phyloP scores from a whole-genome alignment of 1,139 yeast species.

The Candida sanyaensis region DNA sequence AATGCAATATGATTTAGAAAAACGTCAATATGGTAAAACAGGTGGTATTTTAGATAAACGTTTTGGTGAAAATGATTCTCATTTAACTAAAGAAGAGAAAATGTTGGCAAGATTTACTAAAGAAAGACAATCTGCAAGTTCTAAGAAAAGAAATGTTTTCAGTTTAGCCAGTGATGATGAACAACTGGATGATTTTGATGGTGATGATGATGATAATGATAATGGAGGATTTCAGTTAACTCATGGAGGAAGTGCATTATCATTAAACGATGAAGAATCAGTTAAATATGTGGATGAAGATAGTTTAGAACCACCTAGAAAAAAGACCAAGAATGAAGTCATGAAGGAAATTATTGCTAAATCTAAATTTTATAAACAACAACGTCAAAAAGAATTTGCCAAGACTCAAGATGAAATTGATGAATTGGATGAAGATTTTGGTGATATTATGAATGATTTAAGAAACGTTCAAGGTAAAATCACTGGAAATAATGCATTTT shows the following conservation, averaged over 20 bases:
- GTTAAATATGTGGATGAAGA: conserved; percentile 39
- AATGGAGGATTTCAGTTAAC: conserved; percentile 59
- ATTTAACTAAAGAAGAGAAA: conserved; percentile 81
- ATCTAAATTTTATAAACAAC: conserved; percentile 85
- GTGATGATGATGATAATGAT: conserved; percentile 43
- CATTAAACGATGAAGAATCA: conserved; percentile 47
- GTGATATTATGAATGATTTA: conserved; percentile 60
- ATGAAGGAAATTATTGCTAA: conserved; percentile 97
- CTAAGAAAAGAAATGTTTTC: conserved; percentile 55
- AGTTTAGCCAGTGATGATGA: conserved; percentile 74
- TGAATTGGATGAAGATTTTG: conserved; percentile 78
- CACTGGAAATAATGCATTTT: conserved; percentile 21
- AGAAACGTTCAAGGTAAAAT: conserved; percentile 38
- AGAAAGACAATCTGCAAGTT: conserved; percentile 66
- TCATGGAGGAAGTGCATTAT: conserved; percentile 74
- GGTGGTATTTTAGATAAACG: conserved; percentile 86
- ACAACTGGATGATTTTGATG: conserved; percentile 48
- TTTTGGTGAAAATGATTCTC: conserved; percentile 83
- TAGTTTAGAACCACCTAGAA: conserved; percentile 44
- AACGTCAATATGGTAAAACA: conserved; percentile 60
- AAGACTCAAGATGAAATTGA: conserved; percentile 70
- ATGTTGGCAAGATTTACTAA: conserved; percentile 93
- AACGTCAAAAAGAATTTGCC: conserved; percentile 79
- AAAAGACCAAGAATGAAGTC: conserved; percentile 89
- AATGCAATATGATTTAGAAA: conserved; percentile 66